Percentiles rank a stretch among this genome's conserved stretches.
Evolutionary conservation across 306 rosid species (phyloP).

Genomic region (Rosa persica): DNA sequence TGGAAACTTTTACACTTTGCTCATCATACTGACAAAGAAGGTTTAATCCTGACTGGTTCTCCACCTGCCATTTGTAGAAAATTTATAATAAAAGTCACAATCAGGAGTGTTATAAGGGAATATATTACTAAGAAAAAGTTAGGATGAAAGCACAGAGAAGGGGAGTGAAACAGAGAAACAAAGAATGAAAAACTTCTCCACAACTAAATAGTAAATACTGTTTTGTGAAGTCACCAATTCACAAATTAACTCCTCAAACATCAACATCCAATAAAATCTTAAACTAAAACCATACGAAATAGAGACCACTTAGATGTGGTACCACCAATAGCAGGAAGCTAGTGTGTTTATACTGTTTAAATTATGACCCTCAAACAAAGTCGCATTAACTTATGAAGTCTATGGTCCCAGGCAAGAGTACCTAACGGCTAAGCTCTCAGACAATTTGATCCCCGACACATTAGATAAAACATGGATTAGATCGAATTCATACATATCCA

Average conservation of each 20-base stretch:
- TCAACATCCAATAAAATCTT: background rate
- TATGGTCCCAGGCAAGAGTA: background rate
- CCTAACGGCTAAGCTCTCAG: background rate
- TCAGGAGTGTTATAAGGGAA: background rate
- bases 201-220: background rate
- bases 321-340: conserved; percentile 5
- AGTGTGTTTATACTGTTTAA: background rate
- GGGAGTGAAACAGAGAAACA: background rate
- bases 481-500: background rate
- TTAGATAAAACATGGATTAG: background rate
- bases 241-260: background rate
- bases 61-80: conserved; percentile 60
- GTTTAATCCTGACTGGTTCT: conserved; percentile 66
- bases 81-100: background rate
- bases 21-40: conserved; percentile 64
- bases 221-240: background rate
- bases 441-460: background rate
- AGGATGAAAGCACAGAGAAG: background rate
- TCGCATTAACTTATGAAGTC: background rate
- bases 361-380: background rate
- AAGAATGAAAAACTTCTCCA: conserved; percentile 12
- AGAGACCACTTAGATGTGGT: background rate
- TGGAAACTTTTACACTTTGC: conserved; percentile 60
- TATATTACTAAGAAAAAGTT: background rate
- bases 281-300: background rate